Base-by-base conservation (phyloP, 257 asterid genomes). In the Przewalskia tangutica region DNA sequence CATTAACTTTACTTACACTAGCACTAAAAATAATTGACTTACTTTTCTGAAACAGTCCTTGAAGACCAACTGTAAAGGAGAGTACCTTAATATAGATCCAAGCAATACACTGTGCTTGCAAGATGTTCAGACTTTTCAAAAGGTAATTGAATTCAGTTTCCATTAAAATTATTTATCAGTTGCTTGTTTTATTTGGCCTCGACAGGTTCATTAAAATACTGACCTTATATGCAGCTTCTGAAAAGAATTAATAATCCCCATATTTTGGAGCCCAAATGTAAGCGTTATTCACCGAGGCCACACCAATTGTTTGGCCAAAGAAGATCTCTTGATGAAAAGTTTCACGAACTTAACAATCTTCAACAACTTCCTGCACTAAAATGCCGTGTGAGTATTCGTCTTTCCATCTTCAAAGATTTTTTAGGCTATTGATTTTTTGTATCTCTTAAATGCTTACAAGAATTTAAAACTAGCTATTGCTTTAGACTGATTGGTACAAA, bases 221-320 rank as follows among this genome's bases (percentile, higher is more conserved):
- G 20, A 40, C 5, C 40, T 58, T 56, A 62, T 71, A 71, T 79
- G 78, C 84, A 85, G 88, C 66, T 56, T 34, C 53, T 68, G 16
- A 48, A 54, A 58, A 76, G 83, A 23, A 56, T 82, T 8, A 34
- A 83, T 18, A 10, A 11, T 5, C 65, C 82, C 27, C 60, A 82
- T 12, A 53, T 82, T 18, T 54, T 85, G 75, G 88, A 85, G 44
- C 70, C 85, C 10, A 20, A 53, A 12, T 85, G 86, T 83, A 40
- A 77, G 36, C 38, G n/a, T 80, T 13, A 14, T 54, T 73, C 63
- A 6, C 75, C 82, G 34, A 60, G 18, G 8, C 66, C 81, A 56
- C 48, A n/a, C 23, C 5, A 36, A 36, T 34, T 64, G 9, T 60
- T 48, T 81, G 44, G 77, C n/a, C 58, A 51, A 63, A 81, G 77